These are phyloP conservation scores for Paecilomyces formosus DNA, from an alignment of 2,329 filamentous ascomycete genomes.

Conservation along the genomic window DNA sequence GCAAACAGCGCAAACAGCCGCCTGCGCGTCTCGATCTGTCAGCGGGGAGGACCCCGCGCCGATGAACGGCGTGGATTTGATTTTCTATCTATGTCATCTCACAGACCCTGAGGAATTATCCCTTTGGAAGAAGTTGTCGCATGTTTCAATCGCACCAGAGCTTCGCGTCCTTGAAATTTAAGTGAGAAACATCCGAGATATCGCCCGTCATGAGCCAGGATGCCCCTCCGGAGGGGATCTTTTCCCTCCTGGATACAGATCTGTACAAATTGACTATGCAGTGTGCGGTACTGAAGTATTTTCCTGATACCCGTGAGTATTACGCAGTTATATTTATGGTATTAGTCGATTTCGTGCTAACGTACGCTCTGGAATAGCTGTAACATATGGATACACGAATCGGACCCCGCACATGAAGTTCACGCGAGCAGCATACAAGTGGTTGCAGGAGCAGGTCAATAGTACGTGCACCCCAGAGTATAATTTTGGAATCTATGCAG, in stretches of 20 bases:
- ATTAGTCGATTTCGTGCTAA: slow-evolving; percentile 4
- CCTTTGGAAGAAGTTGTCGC: background rate
- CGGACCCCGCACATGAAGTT: slow-evolving; percentile 90
- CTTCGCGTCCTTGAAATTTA: background rate
- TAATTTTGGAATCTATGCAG: background rate
- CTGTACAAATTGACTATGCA: slow-evolving; percentile 99
- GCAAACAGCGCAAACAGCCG: slow-evolving; percentile 15
- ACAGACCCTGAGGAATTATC: slow-evolving; percentile 2
- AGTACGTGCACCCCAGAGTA: slow-evolving; percentile 44
- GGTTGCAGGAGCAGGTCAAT: slow-evolving; percentile 76
- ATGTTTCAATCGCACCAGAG: background rate
- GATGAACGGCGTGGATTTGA: background rate
- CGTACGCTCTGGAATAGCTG: slow-evolving; percentile 38
- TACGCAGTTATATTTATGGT: background rate
- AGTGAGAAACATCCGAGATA: background rate
- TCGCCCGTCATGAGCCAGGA: slow-evolving; percentile 18
- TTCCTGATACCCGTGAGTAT: slow-evolving; percentile 54
- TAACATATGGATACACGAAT: slow-evolving; percentile 92
- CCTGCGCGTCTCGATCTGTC: slow-evolving; percentile 3
- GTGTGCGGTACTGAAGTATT: slow-evolving; percentile 90
- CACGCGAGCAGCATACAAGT: slow-evolving; percentile 71
- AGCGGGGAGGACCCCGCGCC: slow-evolving; percentile 2
- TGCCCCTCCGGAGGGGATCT: slow-evolving; percentile 58
- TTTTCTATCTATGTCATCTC: background rate
- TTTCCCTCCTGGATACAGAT: slow-evolving; percentile 74